These are phyloP conservation scores for Mariannaea elegans DNA, from an alignment of 2,329 filamentous ascomycete species.

Conservation along the genomic window DNA sequence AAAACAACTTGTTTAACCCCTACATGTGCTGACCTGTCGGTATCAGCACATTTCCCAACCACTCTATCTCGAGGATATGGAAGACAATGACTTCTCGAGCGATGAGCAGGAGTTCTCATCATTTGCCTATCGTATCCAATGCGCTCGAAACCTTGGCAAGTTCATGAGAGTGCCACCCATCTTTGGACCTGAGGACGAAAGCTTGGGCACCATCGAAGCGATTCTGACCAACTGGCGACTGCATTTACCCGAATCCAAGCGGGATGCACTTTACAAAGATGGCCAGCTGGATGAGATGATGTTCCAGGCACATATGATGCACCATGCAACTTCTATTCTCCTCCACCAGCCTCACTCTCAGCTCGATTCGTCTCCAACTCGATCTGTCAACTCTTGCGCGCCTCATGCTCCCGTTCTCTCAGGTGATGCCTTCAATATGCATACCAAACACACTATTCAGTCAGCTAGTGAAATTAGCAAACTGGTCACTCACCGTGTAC, in stretches of 20 bases:
- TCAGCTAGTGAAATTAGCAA: slow-evolving; percentile 81
- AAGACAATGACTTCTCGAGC: slow-evolving; percentile 77
- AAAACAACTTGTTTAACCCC: not conserved
- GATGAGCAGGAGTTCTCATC: slow-evolving; percentile 80
- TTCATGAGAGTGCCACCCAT: slow-evolving; percentile 70
- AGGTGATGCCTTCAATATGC: slow-evolving; percentile 65
- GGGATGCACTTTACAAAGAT: slow-evolving; percentile 72
- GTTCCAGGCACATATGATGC: slow-evolving; percentile 89
- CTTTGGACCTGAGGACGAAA: slow-evolving; percentile 62
- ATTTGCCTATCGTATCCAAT: slow-evolving; percentile 84
- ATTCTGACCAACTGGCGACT: slow-evolving; percentile 78
- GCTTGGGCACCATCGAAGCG: slow-evolving; percentile 60
- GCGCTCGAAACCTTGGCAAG: slow-evolving; percentile 78
- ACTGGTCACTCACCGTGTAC: slow-evolving; percentile 77
- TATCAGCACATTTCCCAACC: slow-evolving; percentile 64
- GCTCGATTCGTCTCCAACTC: slow-evolving; percentile 69
- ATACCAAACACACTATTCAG: slow-evolving; percentile 82
- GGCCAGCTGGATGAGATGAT: slow-evolving; percentile 87
- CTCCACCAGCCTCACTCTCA: slow-evolving; percentile 84
- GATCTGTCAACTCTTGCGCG: slow-evolving; percentile 72
- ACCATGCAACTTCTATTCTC: slow-evolving; percentile 71
- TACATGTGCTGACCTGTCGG: slow-evolving; percentile 22
- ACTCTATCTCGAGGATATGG: slow-evolving; percentile 76
- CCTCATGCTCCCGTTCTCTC: slow-evolving; percentile 62
- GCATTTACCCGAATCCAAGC: slow-evolving; percentile 78